Evolutionary conservation across 1,139 yeast species (phyloP), one percentile per base, ranked within the genome.

Genomic region (Debaryomyces fabryi): DNA sequence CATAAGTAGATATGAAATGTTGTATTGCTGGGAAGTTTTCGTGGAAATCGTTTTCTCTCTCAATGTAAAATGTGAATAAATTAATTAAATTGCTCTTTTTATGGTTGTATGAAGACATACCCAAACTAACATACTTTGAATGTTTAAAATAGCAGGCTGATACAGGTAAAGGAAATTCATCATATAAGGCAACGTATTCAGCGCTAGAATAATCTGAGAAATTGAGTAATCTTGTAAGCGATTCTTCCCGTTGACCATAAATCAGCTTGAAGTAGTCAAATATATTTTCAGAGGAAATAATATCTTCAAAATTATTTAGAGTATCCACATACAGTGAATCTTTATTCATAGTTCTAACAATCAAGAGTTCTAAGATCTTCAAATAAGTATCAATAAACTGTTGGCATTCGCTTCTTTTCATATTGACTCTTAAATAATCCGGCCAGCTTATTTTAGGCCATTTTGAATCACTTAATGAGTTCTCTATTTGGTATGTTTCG

Each of bases 381-480:
- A 71, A 51, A 47, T 74, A 75, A 1, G 65, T 42, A 5, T 55
- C 59, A 4, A 70, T 57, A 44, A 69, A 65, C 1, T 60, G 62
- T 29, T 54, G 57, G 40, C 72, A 64, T 20, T 69, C 75, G 40
- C 70, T 63, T 21, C 64, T 53, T 18, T 57, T 58, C 42, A 59
- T 55, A 32, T 64, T 58, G 3, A 68, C 47, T 10, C 54, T 58
- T 24, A 75, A 48, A 51, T 65, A 76, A 39, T 70, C 74, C 3
- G 67, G 52, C 79, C 79, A 76, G 13, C 70, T 54, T 2, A 66
- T 56, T 47, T 72, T 71, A 9, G 76, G 76, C 77, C 77, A 71
- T 15, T 55, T 54, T 3, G 63, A 54, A 20, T 66, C 68, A 1
- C 53, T 48, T 41, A 74, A 59, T 2, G 64, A 53, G 47, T 69